Base-by-base conservation (phyloP, 768 basidiomycete genomes). In the Udeniomyces megalosporus region DNA sequence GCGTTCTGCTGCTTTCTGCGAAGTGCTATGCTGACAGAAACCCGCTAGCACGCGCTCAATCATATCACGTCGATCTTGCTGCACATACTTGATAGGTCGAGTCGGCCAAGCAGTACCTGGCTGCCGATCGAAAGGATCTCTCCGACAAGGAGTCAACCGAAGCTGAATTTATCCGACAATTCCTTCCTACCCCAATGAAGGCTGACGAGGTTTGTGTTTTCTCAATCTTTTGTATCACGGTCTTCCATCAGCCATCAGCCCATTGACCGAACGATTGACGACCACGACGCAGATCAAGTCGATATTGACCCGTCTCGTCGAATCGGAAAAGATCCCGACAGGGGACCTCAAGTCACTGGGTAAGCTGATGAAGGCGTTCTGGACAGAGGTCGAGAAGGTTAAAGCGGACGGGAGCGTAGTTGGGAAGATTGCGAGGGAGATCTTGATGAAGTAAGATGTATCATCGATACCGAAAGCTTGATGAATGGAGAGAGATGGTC, bases 61-160 rank as follows among this genome's bases (percentile, higher is more conserved):
- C 44, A 20, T 44, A 2, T n/a, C 24, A 4, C 29, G 24, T 24
- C 20, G 12, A 1, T 32, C 26, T 31, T 15, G 10, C 7, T 29
- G 26, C 7, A 6, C 20, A 15, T 29, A 11, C 4, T 15, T 10
- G 5, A 15, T 29, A 63, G 62, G 50, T 57, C 22, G 62, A 63
- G n/a, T 57, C 54, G 48, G 38, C 32, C 20, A 38, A 42, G 20
- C 62, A 59, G 32, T 63, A 45, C 42, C n/a, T 14, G 15, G 55
- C 56, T 22, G 62, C 48, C n/a, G 48, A 63, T n/a, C 49, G 62
- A 1, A 10, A 20, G 11, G 62, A 63, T 58, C 55, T 63, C 5
- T 55, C 62, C 29, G 62, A 63, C 35, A 63, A 63, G 62, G 62
- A 63, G 38, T 14, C 38, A 11, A 28, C 31, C 38, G 62, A 63